phyloP scores from a whole-genome alignment of 495 filamentous ascomycete species.

The Echria macrotheca region DNA sequence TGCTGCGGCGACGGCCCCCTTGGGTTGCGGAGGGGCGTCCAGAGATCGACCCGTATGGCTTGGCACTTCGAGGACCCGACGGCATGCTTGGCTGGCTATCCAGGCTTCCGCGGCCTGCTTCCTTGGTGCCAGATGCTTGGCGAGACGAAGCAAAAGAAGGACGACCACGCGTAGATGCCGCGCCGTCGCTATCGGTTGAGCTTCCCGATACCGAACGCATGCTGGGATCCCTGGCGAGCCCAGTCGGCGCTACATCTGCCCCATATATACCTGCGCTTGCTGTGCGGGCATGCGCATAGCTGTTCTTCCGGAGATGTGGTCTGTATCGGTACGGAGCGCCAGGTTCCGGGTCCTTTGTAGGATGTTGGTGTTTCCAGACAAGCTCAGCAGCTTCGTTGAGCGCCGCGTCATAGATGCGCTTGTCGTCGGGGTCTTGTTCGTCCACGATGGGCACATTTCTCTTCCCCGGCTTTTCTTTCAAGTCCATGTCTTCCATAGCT shows the following conservation, averaged over 20 bases:
- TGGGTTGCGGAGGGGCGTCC: conserved; percentile 18
- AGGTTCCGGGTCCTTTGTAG: conserved; percentile 47
- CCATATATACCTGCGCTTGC: conserved; percentile 51
- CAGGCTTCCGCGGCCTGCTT: conserved; percentile 24
- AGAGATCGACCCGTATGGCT: conserved; percentile 25
- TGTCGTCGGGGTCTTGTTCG: conserved; percentile 52
- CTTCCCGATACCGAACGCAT: conserved; percentile 45
- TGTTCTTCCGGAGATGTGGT: conserved; percentile 55
- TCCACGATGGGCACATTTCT: conserved; percentile 15
- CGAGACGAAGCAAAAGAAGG: conserved; percentile 27
- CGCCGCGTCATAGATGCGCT: conserved; percentile 64
- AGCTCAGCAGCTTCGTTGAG: conserved; percentile 83
- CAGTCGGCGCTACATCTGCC: conserved; percentile 41
- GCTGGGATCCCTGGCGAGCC: conserved; percentile 40
- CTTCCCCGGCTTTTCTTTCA: conserved; percentile 26
- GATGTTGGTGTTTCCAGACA: conserved; percentile 76
- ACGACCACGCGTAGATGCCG: conserved; percentile 17
- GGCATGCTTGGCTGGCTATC: conserved; percentile 25
- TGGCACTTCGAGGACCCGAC: conserved; percentile 20
- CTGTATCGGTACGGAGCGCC: conserved; percentile 61
- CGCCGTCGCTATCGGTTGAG: conserved; percentile 41
- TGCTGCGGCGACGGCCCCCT: conserved; percentile 37
- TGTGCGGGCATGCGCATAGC: conserved; percentile 56
- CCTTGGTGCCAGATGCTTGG: conserved; percentile 18
- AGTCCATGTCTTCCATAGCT: conserved; percentile 70